Base-by-base conservation (phyloP, 805 yeast species). In the Scheffersomyces ergatensis region DNA sequence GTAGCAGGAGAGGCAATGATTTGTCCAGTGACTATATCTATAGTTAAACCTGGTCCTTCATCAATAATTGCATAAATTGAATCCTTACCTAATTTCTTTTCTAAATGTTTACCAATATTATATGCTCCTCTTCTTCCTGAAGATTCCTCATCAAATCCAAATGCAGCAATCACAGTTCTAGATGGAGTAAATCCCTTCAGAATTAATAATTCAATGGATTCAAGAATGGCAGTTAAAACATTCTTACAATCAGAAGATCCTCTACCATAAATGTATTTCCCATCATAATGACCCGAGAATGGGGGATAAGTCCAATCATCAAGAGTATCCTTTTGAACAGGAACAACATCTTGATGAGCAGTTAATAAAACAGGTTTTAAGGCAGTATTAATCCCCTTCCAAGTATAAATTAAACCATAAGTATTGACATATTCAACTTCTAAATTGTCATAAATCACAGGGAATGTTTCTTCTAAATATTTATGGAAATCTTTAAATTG, bases 261-360 rank as follows among this genome's bases (percentile, higher is more conserved):
- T 54, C 95, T 76, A 5, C 95, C 95, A 76, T 81, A 85, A 3
- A 88, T 50, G 33, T 57, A 63, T 26, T 70, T 65, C 12, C 87
- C 88, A 50, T 87, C 93, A 54, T 66, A 84, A 50, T 72, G 65
- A 2, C 65, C 69, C 13, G 49, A 55, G 43, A 78, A 83, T 4
- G 95, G 93, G 9, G 80, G 80, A 54, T 77, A 69, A 0, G 65
- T 62, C 93, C 93, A 86, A 41, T 76, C 65, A 23, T 56, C 57
- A 38, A 70, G 58, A 0, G 88, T 79, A 19, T 73, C 76, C 12
- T 59, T 57, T 47, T 79, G 83, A 8, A 84, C 83, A 1, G 95
- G 93, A 20, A 86, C 95, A 4, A 83, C 88, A 53, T 85, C 93
- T 58, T 77, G 83, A 55, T 85, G 93, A 0, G 89, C 89, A 55